Base-by-base conservation (phyloP, 192 early-diverging fungal species). In the Neocallimastix lanati region DNA sequence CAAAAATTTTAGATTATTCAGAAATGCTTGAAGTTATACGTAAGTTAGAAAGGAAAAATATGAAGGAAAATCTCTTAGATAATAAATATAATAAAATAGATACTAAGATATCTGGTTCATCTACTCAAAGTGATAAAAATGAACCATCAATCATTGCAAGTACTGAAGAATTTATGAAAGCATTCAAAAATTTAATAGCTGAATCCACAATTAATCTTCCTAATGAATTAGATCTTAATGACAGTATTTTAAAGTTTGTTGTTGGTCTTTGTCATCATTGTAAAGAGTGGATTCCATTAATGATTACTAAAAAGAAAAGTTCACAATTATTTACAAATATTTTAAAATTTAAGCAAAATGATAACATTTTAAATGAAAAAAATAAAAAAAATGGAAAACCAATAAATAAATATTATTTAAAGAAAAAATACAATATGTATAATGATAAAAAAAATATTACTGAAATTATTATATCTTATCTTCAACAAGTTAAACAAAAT, bases 251-350 rank as follows among this genome's bases (percentile, higher is more conserved):
- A 15, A 13, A 91, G 93, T 76, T 84, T 50, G 88, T 92, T 30
- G 94, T 94, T 85, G 93, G 94, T 14, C 82, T 93, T 2, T 95
- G 94, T 80, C 92, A 94, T 82, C 92, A 94, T 82, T 95, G 94
- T 82, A 86, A 87, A 36, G 87, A 94, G 80, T 95, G 94, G 94
- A 87, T 93, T 76, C 90, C 93, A 4, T 87, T 95, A 50, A 90
- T 89, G 79, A 92, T 91, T 77, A 84, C 88, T 33, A 95, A 94
- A 84, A 87, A 80, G 28, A 67, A 82, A 27, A 79, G 78, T 76
- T 35, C 82, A 12, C 76, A 77, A 29, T 79, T 38, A 29, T 82
- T 81, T 27, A 30, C 82, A 16, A 77, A 80, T 30, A 36, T 79
- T 27, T 35, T 79, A 80, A 40, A 58, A 76, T 37, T 28, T 9